Evolutionary conservation across 2,329 filamentous ascomycete species (phyloP).

Genomic region (Scorias spongiosa): DNA sequence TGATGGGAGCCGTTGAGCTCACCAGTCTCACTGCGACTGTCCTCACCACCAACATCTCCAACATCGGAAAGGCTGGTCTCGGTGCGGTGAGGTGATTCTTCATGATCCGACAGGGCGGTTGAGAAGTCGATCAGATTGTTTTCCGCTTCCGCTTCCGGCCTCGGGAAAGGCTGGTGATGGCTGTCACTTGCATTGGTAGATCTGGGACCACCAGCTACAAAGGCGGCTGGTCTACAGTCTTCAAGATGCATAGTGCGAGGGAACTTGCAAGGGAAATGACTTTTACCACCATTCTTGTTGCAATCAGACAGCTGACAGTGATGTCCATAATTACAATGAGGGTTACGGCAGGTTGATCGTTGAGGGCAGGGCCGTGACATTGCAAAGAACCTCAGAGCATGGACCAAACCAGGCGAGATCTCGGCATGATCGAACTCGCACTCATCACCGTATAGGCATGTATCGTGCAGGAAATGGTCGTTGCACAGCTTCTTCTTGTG

Average conservation of each 20-base stretch:
- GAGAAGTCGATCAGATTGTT: neutral
- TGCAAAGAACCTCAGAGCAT: conserved; percentile 24
- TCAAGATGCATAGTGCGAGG: neutral
- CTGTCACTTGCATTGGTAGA: neutral
- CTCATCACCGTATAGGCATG: conserved; percentile 16
- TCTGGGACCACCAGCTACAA: neutral
- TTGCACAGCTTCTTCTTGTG: conserved; percentile 34
- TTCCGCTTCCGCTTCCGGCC: neutral
- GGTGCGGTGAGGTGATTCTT: no score
- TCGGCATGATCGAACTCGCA: conserved; percentile 34
- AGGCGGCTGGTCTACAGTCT: neutral
- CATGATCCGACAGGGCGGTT: no score
- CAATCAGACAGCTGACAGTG: conserved; percentile 25
- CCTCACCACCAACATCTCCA: no score
- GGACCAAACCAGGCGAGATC: conserved; percentile 24
- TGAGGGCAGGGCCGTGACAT: conserved; percentile 32
- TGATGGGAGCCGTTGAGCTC: no score
- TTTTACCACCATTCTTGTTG: conserved; percentile 11
- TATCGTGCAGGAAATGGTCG: conserved; percentile 26
- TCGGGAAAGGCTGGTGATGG: neutral
- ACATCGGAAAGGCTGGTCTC: no score
- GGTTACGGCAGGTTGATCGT: conserved; percentile 26
- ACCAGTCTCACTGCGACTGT: no score
- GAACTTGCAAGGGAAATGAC: neutral
- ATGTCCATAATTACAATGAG: conserved; percentile 33